Percentiles rank a stretch among this genome's conserved stretches.
phyloP scores from a whole-genome alignment of 2,329 filamentous ascomycete species.

The Neonectria faginata region DNA sequence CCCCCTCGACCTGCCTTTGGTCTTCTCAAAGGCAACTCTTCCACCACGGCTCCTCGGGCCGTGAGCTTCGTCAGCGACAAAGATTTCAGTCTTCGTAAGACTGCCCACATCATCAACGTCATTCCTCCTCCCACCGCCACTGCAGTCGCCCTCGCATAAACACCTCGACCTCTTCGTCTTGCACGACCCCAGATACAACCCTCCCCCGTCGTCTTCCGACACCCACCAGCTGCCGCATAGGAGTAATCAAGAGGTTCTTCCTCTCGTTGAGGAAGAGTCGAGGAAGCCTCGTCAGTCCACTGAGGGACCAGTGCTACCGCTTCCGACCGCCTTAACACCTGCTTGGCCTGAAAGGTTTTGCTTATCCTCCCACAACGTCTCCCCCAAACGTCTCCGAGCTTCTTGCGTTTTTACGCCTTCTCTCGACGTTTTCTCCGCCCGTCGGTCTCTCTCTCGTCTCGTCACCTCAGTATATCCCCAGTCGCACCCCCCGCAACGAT shows the following conservation, averaged over 20 bases:
- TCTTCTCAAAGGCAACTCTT: slow-evolving; percentile 71
- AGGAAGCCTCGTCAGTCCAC: slow-evolving; percentile 95
- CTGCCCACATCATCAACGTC: slow-evolving; percentile 75
- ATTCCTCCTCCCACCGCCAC: slow-evolving; percentile 68
- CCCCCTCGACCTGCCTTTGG: slow-evolving; percentile 67
- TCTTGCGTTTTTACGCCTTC: slow-evolving; percentile 1
- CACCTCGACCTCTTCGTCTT: slow-evolving; percentile 63
- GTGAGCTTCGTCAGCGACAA: slow-evolving; percentile 72
- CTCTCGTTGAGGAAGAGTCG: slow-evolving; percentile 99
- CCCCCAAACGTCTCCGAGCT: slow-evolving; percentile 27
- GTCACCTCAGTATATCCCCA: slow-evolving; percentile 30
- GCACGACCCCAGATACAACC: slow-evolving; percentile 61
- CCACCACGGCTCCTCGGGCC: slow-evolving; percentile 73
- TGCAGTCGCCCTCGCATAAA: slow-evolving; percentile 59
- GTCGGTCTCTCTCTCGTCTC: slow-evolving; percentile 23
- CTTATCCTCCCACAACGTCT: slow-evolving; percentile 30
- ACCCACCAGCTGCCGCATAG: slow-evolving; percentile 99
- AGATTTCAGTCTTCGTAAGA: slow-evolving; percentile 76
- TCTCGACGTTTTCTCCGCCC: slow-evolving; percentile 11
- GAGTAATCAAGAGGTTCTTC: slow-evolving; percentile 98
- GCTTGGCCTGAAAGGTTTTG: slow-evolving; percentile 47
- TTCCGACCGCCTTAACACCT: slow-evolving; percentile 94
- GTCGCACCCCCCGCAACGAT: slow-evolving; percentile 40
- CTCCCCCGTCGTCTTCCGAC: slow-evolving; percentile 68
- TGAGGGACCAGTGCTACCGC: slow-evolving; percentile 90